These are phyloP conservation scores for Croton setiger DNA, from an alignment of 441 rosid species.

Conservation along the genomic window DNA sequence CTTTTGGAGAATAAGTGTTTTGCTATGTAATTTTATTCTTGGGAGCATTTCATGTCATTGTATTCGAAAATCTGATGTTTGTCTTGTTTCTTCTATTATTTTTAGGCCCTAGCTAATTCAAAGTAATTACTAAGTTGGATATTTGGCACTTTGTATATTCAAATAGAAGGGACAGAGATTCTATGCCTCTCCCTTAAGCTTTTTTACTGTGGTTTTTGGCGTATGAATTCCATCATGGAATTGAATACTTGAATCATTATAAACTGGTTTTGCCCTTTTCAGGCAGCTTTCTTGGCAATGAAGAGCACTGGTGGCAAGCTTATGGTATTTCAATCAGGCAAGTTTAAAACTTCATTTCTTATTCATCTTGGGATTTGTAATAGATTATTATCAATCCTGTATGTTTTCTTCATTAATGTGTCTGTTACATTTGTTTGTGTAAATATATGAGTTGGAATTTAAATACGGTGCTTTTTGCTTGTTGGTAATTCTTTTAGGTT, in stretches of 20 bases:
- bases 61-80: background rate
- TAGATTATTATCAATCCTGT: background rate
- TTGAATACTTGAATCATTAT: background rate
- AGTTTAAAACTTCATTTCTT: slow-evolving; percentile 20
- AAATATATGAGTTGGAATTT: background rate
- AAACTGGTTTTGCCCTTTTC: slow-evolving; percentile 21
- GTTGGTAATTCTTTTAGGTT: background rate
- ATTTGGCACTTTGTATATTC: background rate
- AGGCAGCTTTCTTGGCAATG: slow-evolving; percentile 96
- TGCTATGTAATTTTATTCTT: background rate
- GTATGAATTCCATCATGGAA: background rate
- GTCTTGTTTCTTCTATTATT: background rate
- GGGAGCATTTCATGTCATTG: background rate
- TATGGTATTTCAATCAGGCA: slow-evolving; percentile 93
- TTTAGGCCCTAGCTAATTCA: background rate
- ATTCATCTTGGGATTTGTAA: slow-evolving; percentile 1
- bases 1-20: background rate
- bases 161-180: background rate
- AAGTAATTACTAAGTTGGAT: background rate
- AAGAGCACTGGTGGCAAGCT: slow-evolving; percentile 93
- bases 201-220: background rate
- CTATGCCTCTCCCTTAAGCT: background rate
- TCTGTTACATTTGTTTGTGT: background rate
- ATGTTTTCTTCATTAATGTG: background rate
- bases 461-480: background rate